A percentile compares a stretch with the other conserved stretches of the same genome.
phyloP scores from a whole-genome alignment of 257 asterid species.

The Henckelia pumila region DNA sequence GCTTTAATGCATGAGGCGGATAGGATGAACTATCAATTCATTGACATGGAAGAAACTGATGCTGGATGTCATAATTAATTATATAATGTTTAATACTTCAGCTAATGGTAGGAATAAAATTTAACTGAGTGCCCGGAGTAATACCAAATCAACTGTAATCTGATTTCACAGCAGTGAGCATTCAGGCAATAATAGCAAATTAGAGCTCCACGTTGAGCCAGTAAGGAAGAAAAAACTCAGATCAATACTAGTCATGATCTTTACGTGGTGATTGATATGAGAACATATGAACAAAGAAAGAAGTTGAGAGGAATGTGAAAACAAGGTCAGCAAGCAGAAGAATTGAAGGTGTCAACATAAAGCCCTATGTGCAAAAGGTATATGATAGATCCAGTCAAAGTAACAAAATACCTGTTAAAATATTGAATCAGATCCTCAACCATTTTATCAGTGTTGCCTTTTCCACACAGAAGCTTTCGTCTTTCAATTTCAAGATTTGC shows the following conservation, averaged over 20 bases:
- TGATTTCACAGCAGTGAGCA: neutral
- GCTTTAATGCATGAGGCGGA: conserved; percentile 11
- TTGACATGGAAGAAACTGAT: conserved; percentile 13
- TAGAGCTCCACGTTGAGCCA: conserved; percentile 8
- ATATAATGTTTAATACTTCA: conserved; percentile 9
- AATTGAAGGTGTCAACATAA: conserved; percentile 3
- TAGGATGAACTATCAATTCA: conserved; percentile 7
- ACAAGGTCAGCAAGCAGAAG: conserved; percentile 13
- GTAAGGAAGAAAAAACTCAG: conserved; percentile 7
- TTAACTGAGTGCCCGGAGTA: neutral
- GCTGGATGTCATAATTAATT: conserved; percentile 10
- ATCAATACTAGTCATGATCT: conserved; percentile 8
- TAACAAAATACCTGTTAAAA: conserved; percentile 54
- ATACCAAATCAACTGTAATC: conserved; percentile 15
- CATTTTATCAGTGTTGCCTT: conserved; percentile 59
- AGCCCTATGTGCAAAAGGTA: conserved; percentile 12
- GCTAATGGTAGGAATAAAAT: conserved; percentile 14
- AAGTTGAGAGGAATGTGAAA: conserved; percentile 7
- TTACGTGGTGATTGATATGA: conserved; percentile 13
- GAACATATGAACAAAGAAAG: conserved; percentile 25
- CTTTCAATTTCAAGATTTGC: conserved; percentile 85
- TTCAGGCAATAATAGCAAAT: neutral
- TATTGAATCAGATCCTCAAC: conserved; percentile 61
- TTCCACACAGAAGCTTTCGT: conserved; percentile 63
- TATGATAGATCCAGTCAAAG: conserved; percentile 1